Evolutionary conservation across 768 basidiomycete species (phyloP).

Genomic region (Guyanaporus albipodus): DNA sequence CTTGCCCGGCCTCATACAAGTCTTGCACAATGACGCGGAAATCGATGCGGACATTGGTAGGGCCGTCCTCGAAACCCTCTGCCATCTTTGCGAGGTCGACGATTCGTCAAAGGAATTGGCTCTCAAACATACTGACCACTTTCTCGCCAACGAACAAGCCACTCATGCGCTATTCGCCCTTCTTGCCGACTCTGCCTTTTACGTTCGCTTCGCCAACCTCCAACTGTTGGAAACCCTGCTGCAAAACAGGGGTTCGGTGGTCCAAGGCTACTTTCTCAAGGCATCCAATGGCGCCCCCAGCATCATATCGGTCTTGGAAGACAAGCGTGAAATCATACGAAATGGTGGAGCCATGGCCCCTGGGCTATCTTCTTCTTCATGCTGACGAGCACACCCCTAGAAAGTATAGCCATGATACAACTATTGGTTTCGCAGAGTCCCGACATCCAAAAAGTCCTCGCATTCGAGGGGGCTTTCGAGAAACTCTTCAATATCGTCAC

Average conservation of each 20-base stretch:
- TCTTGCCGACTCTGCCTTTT: conserved; percentile 73
- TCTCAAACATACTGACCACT: conserved; percentile 75
- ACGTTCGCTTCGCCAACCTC: conserved; percentile 78
- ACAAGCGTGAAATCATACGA: conserved; percentile 83
- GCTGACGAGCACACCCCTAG: conserved; percentile 37
- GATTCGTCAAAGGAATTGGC: conserved; percentile 61
- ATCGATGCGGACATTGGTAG: conserved; percentile 91
- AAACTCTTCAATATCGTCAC: conserved; percentile 86
- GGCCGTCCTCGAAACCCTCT: conserved; percentile 87
- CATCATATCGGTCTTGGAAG: conserved; percentile 72
- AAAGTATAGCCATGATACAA: conserved; percentile 81
- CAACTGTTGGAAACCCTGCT: conserved; percentile 79
- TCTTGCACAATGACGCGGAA: conserved; percentile 83
- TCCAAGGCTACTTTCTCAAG: conserved; percentile 91
- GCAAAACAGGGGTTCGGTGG: conserved; percentile 71
- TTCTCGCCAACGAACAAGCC: conserved; percentile 69
- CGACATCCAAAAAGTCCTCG: conserved; percentile 94
- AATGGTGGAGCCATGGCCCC: conserved; percentile 80
- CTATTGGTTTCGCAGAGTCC: conserved; percentile 79
- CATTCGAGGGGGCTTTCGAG: conserved; percentile 96
- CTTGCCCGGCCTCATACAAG: conserved; percentile 72
- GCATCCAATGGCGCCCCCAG: conserved; percentile 73
- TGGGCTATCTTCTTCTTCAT: background rate
- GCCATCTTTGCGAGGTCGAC: conserved; percentile 78
- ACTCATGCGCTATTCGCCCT: conserved; percentile 74